phyloP scores from a whole-genome alignment of 2,329 filamentous ascomycete genomes.

The Cordyceps cateniannulata region DNA sequence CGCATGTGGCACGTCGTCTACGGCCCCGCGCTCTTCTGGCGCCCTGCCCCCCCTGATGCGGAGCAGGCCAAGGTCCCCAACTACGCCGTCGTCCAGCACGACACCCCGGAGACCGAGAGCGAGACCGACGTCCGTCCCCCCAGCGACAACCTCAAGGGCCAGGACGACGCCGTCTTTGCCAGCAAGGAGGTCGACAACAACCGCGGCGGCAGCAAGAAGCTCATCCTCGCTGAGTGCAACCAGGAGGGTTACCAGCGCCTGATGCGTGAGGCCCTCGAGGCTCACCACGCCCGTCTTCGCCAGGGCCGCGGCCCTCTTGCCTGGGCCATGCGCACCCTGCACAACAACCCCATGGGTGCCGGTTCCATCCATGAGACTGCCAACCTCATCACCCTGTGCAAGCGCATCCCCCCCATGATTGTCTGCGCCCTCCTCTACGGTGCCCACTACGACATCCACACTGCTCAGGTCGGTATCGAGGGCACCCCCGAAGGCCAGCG shows the following conservation, averaged over 20 bases:
- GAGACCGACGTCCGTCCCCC: slow-evolving; percentile 11
- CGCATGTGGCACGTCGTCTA: slow-evolving; percentile 56
- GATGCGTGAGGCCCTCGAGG: slow-evolving; percentile 47
- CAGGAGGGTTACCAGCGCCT: slow-evolving; percentile 56
- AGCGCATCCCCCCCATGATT: slow-evolving; percentile 63
- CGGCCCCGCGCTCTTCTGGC: slow-evolving; percentile 59
- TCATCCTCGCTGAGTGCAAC: slow-evolving; percentile 39
- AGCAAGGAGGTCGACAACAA: slow-evolving; percentile 26
- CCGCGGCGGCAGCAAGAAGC: slow-evolving; percentile 32
- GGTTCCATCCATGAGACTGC: slow-evolving; percentile 68
- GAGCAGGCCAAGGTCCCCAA: slow-evolving; percentile 58
- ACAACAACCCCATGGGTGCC: slow-evolving; percentile 64
- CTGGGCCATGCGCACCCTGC: slow-evolving; percentile 75
- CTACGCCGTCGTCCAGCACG: slow-evolving; percentile 70
- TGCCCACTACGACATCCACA: slow-evolving; percentile 75
- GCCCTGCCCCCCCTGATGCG: slow-evolving; percentile 45
- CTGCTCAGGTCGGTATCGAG: slow-evolving; percentile 61
- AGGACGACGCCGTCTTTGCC: slow-evolving; percentile 24
- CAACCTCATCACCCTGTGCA: slow-evolving; percentile 58
- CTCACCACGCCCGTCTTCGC: slow-evolving; percentile 57
- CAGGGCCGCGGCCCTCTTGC: slow-evolving; percentile 62
- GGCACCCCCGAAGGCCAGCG: slow-evolving; percentile 68
- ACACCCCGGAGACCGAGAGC: slow-evolving; percentile 33
- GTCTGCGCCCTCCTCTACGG: slow-evolving; percentile 63
- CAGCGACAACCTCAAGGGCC: slow-evolving; percentile 20